Evolutionary conservation across 1,284 basidiomycete species (phyloP), one percentile per base, ranked within the genome.

Genomic region (Malassezia pachydermatis): DNA sequence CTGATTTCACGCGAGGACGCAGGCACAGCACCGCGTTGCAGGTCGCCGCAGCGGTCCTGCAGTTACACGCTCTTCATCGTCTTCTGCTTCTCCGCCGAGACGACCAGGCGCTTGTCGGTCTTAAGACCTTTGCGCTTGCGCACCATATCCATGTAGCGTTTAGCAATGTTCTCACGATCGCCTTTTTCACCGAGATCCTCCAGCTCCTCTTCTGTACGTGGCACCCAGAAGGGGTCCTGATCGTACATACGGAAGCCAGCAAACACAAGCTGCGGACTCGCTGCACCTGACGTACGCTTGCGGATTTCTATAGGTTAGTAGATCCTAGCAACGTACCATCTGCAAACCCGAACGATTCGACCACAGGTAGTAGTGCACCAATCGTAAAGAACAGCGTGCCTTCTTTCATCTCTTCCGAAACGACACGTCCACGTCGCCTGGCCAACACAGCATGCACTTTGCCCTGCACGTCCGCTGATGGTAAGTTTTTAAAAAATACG

Each of bases 321-420:
- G 11, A n/a, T n/a, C n/a, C n/a, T 5, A 9, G 9, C n/a, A 9
- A 71, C 73, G 63, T 73, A 88, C 88, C 89, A 73, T 94, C 88
- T 19, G 90, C 88, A 68, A 99, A 96, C 0, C 94, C 92, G 70
- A 98, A 98, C 73, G 84, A 86, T 73, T 98, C 92, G 11, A 94
- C 86, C 2, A 98, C 89, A 2, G 94, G 92, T n/a, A 98, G 74
- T 54, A 90, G 76, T 0, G 90, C 84, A 6, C 83, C 81, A 25
- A 98, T 83, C 5, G 84, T 89, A 75, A 98, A 96, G 74, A 95
- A 94, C 0, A 84, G 79, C 0, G 90, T 96, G 0, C 94, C 90
- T 70, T 98, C 90, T 72, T 92, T 95, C 88, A 98, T 95, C 73
- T 98, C 94, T 72, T 98, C 94, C 7, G 86, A 84, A 7, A 92